Base-by-base conservation (phyloP, 1,139 yeast species). In the Suhomyces wounanorum region DNA sequence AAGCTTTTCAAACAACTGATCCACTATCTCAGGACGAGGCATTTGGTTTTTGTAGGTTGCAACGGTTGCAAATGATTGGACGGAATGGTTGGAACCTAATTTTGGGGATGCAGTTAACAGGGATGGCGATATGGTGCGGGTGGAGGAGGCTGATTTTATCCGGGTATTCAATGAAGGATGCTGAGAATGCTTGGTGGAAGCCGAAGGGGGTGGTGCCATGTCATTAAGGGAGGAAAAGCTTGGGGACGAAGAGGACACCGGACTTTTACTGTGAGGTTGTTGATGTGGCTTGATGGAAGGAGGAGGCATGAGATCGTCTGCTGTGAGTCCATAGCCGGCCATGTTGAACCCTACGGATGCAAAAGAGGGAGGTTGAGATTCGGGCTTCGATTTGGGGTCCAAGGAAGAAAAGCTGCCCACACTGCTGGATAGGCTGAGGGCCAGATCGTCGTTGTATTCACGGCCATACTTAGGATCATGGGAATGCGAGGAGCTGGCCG, bases 1-100 rank as follows among this genome's bases (percentile, higher is more conserved):
- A 25, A 77, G 58, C 45, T 66, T 64, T 50, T 75, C 79, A 55
- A 77, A 77, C 11, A 76, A 59, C 9, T 55, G 59, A 51, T 76
- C 77, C 6, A 77, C 81, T 7, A 73, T 60, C 17, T 64, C 67
- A 1, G 73, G 58, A 1, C 59, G 59, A 2, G 81, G 81, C 57
- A 74, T 68, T 48, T 68, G 72, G 43, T 69, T 63, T 47, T 69
- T 63, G 43, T 69, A 62, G 10, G 66, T 61, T 1, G 71, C 64
- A 5, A 70, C 73, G 5, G 69, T 60, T 10, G 68, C 64, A 55
- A 71, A 75, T 1, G 78, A 67, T 38, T 66, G 75, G 2, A 73
- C 60, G 3, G 70, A 51, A 44, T 63, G 62, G 51, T 52, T 46
- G 17, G 51, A 42, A 39, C 40, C 38, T n/a, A 48, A 16, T 33